Conservation (phyloP, 1,284 basidiomycete genomes). For the Apiotrichum gamsii region DNA sequence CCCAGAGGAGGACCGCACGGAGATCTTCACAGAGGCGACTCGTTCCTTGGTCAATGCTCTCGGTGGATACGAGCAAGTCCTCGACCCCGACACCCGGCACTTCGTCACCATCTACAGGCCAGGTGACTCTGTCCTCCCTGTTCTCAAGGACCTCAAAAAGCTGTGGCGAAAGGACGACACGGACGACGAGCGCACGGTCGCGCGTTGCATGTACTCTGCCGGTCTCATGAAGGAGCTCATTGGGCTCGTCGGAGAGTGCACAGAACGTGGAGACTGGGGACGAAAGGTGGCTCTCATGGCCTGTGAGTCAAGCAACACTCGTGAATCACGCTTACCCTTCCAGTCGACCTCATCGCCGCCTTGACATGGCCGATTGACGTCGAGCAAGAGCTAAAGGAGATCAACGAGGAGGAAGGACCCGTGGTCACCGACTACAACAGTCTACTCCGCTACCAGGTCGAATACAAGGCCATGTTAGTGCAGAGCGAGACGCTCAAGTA, state of each 20-base stretch:
- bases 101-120: conserved; percentile 62
- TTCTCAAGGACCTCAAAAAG: conserved; percentile 86
- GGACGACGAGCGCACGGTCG: conserved; percentile 88
- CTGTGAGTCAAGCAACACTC: conserved; percentile 46
- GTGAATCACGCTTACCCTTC: not conserved
- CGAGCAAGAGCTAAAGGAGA: conserved; percentile 81
- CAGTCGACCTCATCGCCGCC: conserved; percentile 76
- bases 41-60: conserved; percentile 42
- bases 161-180: conserved; percentile 91
- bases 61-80: conserved; percentile 49
- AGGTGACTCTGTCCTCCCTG: conserved; percentile 75
- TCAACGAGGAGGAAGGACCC: conserved; percentile 65
- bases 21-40: conserved; percentile 43
- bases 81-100: conserved; percentile 49
- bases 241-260: conserved; percentile 70
- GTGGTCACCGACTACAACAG: conserved; percentile 78
- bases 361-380: conserved; percentile 98
- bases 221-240: conserved; percentile 81
- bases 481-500: conserved; percentile 59
- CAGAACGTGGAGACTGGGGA: conserved; percentile 57
- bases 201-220: conserved; percentile 78
- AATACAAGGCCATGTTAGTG: conserved; percentile 72
- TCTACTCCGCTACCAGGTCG: conserved; percentile 67
- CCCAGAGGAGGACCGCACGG: conserved; percentile 27
- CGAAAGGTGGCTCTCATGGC: conserved; percentile 72